Evolutionary conservation across 129 eudicot genomes (phyloP).

Genomic region (Rutidosis leptorrhynchoides): DNA sequence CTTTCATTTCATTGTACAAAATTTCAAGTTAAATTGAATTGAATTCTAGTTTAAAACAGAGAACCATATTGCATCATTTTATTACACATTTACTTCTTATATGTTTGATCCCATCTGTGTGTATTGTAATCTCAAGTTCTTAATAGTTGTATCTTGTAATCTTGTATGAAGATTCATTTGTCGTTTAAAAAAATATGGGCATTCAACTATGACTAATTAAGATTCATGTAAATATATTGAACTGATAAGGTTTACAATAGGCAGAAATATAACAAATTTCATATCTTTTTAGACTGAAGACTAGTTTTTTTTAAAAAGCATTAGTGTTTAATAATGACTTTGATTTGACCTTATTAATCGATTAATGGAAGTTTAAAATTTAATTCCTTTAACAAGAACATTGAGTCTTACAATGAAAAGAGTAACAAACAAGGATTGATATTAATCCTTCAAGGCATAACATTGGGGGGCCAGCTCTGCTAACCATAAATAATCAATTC

Average conservation of each 20-base stretch:
- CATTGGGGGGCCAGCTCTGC: conserved; percentile 91
- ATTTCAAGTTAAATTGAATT: too few species aligned
- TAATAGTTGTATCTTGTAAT: too few species aligned
- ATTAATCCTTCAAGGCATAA: conserved; percentile 51
- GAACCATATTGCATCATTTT: too few species aligned
- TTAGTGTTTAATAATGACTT: background rate
- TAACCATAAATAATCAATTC: conserved; percentile 87
- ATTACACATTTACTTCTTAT: background rate
- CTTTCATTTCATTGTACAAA: background rate
- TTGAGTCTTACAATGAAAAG: background rate
- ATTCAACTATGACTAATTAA: background rate
- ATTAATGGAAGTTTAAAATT: background rate
- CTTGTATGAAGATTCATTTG: background rate
- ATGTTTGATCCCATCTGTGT: background rate
- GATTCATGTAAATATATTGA: too few species aligned
- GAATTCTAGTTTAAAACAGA: too few species aligned
- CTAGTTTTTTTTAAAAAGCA: background rate
- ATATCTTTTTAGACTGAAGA: background rate
- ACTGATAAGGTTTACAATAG: too few species aligned
- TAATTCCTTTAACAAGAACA: too few species aligned
- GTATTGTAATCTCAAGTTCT: background rate
- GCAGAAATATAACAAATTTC: background rate
- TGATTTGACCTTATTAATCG: background rate
- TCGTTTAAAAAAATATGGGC: background rate
- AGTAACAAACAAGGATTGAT: background rate